phyloP scores from a whole-genome alignment of 768 basidiomycete genomes.

The Russula emetica region DNA sequence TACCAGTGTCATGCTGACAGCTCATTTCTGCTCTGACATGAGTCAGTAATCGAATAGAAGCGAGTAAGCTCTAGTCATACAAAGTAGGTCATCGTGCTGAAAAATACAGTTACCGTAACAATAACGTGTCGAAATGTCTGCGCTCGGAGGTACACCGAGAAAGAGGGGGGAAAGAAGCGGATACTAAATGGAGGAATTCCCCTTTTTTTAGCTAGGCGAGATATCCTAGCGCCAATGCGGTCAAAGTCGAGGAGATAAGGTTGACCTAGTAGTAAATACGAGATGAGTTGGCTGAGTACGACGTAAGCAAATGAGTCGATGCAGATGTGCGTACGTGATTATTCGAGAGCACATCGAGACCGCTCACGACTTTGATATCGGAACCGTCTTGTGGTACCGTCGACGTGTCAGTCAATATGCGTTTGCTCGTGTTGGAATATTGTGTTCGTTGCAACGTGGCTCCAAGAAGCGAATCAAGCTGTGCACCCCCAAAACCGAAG shows the following conservation, averaged over 20 bases:
- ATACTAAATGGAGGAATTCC: not conserved
- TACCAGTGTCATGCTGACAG: no score
- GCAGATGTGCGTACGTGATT: slow-evolving; percentile 56
- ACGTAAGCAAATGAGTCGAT: not conserved
- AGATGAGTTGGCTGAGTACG: not conserved
- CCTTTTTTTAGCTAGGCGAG: slow-evolving; percentile 15
- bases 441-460: slow-evolving; percentile 81
- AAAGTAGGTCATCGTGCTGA: not conserved
- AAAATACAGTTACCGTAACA: slow-evolving; percentile 17
- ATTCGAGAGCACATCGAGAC: slow-evolving; percentile 71
- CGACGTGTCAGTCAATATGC: slow-evolving; percentile 58
- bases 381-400: slow-evolving; percentile 32
- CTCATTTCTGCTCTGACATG: not conserved
- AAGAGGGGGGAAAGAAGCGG: not conserved
- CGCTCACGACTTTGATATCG: slow-evolving; percentile 55
- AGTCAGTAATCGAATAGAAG: not conserved
- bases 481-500: not conserved
- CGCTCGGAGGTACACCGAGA: no score
- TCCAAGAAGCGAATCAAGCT: slow-evolving; percentile 85
- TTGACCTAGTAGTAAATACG: slow-evolving; percentile 23
- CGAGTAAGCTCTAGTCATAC: slow-evolving; percentile 10
- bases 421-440: slow-evolving; percentile 57
- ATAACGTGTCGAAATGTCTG: not conserved
- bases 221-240: slow-evolving; percentile 25
- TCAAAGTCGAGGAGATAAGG: slow-evolving; percentile 27